Base-by-base conservation (phyloP, 352 stramenopile species). In the Globisporangium recalcitrans region DNA sequence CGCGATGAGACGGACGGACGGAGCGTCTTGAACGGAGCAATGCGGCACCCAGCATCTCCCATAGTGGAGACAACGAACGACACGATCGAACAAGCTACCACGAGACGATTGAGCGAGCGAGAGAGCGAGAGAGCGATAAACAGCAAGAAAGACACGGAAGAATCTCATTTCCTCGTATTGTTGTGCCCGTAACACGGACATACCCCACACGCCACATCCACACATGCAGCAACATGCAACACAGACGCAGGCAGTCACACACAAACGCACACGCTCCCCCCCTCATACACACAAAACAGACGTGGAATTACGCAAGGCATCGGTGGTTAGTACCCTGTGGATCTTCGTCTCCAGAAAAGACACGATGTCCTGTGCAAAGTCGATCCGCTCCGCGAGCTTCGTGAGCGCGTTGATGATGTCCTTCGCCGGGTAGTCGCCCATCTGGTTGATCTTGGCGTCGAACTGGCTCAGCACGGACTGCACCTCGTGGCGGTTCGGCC, bases 281-380 rank as follows among this genome's bases (percentile, higher is more conserved):
- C 34, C 16, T 42, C 40, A 42, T 14, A 59, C 9, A 19, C 63
- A n/a, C 16, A 53, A 8, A 51, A 58, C 60, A n/a, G n/a, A n/a
- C n/a, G n/a, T n/a, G 13, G 10, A 19, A 69, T 32, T 26, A 16
- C 16, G n/a, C 63, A 53, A 69, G 63, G 31, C 13, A 26, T 6
- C 13, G 22, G 36, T 54, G 53, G 19, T 48, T 40, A 14, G 68
- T 91, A 94, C 86, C 77, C 82, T 80, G 66, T 93, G 78, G 72
- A 95, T 90, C 77, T 95, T 95, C 62, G 83, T 93, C 68, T 93
- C 85, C 61, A 95, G 75, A 77, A 95, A 95, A 67, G 76, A 84
- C 73, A 91, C 86, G 70, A 95, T 86, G 71, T 93, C 82, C 51
- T 79, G 74, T 51, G 84, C 85, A 69, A 88, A 90, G 60, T 87